phyloP scores from a whole-genome alignment of 805 yeast species.

The Priceomyces haplophilus region DNA sequence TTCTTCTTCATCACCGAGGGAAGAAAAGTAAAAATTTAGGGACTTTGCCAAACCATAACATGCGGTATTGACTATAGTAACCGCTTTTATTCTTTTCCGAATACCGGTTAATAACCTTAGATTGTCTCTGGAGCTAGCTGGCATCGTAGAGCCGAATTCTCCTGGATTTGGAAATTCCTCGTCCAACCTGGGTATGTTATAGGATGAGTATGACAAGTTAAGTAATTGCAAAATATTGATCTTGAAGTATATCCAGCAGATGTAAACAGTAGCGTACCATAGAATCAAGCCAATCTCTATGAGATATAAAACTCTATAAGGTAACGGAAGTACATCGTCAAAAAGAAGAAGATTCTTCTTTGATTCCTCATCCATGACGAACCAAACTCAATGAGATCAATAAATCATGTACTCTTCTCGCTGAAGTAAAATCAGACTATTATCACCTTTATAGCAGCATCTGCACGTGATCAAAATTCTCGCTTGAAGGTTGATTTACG shows the following conservation, averaged over 20 bases:
- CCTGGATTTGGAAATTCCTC: slow-evolving; percentile 22
- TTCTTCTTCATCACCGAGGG: not conserved
- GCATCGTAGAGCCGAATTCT: slow-evolving; percentile 28
- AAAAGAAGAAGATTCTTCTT: slow-evolving; percentile 14
- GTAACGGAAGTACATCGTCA: slow-evolving; percentile 34
- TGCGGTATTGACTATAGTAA: slow-evolving; percentile 20
- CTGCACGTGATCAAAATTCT: no score
- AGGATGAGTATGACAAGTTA: slow-evolving; percentile 39
- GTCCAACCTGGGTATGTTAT: slow-evolving; percentile 31
- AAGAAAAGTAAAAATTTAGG: slow-evolving; percentile 5
- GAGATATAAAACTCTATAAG: slow-evolving; percentile 46
- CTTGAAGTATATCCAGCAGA: slow-evolving; percentile 31
- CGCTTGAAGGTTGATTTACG: no score
- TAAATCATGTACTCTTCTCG: no score
- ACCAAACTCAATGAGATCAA: no score
- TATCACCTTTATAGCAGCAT: no score
- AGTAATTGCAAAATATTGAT: slow-evolving; percentile 47
- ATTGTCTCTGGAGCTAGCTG: slow-evolving; percentile 32
- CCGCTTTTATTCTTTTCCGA: slow-evolving; percentile 27
- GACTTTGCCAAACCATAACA: slow-evolving; percentile 22
- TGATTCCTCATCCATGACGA: slow-evolving; percentile 3
- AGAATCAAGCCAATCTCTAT: slow-evolving; percentile 49
- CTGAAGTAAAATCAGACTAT: no score
- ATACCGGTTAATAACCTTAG: slow-evolving; percentile 31
- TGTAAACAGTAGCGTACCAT: slow-evolving; percentile 48